Evolutionary conservation across 345 rosid genomes (phyloP).

Genomic region (Ailanthus altissimus): DNA sequence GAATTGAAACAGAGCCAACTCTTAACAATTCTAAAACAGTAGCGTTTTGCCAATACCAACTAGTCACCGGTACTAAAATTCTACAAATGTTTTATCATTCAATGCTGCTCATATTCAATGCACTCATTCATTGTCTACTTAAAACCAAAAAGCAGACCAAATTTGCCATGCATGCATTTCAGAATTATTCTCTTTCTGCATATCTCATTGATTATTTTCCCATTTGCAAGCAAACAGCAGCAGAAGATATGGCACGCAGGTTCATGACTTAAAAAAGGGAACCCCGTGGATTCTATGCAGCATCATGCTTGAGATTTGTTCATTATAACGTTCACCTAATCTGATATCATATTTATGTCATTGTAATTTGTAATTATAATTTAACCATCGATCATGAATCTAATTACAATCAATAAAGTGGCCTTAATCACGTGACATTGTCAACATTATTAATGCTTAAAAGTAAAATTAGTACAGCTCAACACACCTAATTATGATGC

Average conservation of each 20-base stretch:
- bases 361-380: background rate
- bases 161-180: conserved; percentile 14
- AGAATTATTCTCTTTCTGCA: background rate
- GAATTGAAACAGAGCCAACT: too few species aligned
- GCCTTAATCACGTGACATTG: background rate
- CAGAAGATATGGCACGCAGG: conserved; percentile 1
- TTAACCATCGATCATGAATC: background rate
- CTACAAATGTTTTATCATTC: too few species aligned
- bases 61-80: too few species aligned
- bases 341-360: background rate
- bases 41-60: too few species aligned
- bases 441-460: background rate
- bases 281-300: too few species aligned
- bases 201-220: too few species aligned
- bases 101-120: conserved; percentile 28
- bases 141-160: background rate
- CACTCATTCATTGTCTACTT: background rate
- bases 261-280: background rate
- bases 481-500: background rate
- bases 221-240: background rate
- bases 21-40: too few species aligned
- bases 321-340: background rate
- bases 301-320: background rate
- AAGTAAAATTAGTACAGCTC: background rate
- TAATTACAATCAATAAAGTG: background rate